Percentiles rank a stretch among this genome's conserved stretches.
Conservation (phyloP, 805 yeast species). For the Pichia pseudocactophila region DNA sequence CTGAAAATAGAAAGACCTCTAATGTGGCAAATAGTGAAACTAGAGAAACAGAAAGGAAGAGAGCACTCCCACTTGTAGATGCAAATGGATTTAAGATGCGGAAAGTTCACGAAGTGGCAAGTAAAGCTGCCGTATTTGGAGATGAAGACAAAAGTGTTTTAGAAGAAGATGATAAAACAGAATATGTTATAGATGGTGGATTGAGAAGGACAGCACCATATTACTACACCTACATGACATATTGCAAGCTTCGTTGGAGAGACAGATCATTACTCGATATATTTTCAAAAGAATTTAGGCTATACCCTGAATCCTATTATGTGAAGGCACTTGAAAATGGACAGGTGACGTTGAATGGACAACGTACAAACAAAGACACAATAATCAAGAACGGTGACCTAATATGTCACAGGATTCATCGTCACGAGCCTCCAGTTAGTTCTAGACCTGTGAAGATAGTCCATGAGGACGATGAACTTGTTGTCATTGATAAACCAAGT, state of each 20-base stretch:
- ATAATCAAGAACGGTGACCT: conserved; percentile 74
- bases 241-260: conserved; percentile 88
- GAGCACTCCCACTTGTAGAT: conserved; percentile 23
- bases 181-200: conserved; percentile 48
- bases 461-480: conserved; percentile 60
- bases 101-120: conserved; percentile 36
- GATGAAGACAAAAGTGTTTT: conserved; percentile 30
- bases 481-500: conserved; percentile 87
- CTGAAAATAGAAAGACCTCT: neutral
- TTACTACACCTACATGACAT: conserved; percentile 81
- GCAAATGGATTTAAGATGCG: conserved; percentile 39
- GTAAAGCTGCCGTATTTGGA: conserved; percentile 29
- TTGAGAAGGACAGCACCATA: conserved; percentile 77
- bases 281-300: conserved; percentile 78
- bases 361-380: conserved; percentile 54
- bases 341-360: conserved; percentile 61
- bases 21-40: neutral
- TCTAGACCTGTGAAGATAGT: conserved; percentile 55
- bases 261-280: conserved; percentile 73
- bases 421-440: conserved; percentile 85
- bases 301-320: conserved; percentile 62
- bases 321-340: conserved; percentile 47
- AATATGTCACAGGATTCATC: conserved; percentile 68
- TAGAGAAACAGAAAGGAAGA: conserved; percentile 1
- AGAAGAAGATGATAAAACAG: conserved; percentile 53